Evolutionary conservation across 306 rosid species (phyloP).

Genomic region (Malus domestica): DNA sequence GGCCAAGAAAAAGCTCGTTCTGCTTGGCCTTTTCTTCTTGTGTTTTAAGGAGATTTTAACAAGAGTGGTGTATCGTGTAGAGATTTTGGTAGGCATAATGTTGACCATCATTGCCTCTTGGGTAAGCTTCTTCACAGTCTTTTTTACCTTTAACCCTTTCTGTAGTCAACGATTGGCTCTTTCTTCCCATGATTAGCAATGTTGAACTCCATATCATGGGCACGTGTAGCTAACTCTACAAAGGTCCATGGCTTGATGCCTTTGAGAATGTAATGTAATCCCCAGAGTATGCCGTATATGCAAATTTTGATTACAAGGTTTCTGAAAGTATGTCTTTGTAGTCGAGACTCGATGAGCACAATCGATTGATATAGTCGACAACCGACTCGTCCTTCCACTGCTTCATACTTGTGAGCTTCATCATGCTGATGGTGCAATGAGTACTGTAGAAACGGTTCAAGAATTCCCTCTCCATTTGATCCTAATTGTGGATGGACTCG

Average conservation of each 20-base stretch:
- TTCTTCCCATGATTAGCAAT: background rate
- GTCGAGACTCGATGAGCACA: background rate
- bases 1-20: accelerated
- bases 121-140: background rate
- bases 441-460: too few species aligned
- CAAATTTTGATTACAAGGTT: background rate
- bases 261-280: background rate
- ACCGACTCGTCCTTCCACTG: too few species aligned
- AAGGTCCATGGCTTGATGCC: too few species aligned
- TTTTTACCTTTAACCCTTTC: background rate
- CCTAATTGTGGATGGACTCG: too few species aligned
- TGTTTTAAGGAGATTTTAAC: too few species aligned
- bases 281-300: background rate
- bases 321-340: background rate
- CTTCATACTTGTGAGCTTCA: too few species aligned
- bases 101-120: background rate
- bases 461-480: too few species aligned
- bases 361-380: background rate
- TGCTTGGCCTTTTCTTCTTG: accelerated
- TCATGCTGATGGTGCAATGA: too few species aligned
- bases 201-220: background rate
- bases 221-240: background rate
- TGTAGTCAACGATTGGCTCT: too few species aligned
- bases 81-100: background rate
- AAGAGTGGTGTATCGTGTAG: accelerated